Conservation (phyloP, 257 asterid genomes). For the Salvia miltiorrhiza region DNA sequence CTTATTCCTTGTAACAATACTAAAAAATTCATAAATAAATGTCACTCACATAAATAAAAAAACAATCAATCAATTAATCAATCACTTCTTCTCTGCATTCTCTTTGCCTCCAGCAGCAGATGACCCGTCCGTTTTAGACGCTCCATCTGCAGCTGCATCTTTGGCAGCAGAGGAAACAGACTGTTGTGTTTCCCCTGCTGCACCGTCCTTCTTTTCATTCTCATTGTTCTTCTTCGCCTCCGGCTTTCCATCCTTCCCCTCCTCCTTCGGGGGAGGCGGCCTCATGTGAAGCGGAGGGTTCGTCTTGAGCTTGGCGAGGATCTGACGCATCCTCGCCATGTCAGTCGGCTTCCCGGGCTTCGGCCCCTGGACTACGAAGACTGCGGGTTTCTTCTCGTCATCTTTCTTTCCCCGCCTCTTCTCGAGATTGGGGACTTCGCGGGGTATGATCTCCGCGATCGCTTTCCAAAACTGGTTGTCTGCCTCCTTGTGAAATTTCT, state of each 20-base stretch:
- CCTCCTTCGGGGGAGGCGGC: slow-evolving; percentile 59
- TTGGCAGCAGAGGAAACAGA: slow-evolving; percentile 24
- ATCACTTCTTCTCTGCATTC: slow-evolving; percentile 30
- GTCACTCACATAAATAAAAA: slow-evolving; percentile 5
- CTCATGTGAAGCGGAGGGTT: slow-evolving; percentile 91
- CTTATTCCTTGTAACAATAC: too few species aligned
- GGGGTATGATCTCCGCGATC: slow-evolving; percentile 80
- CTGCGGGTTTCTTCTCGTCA: slow-evolving; percentile 65
- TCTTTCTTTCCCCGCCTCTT: slow-evolving; percentile 74
- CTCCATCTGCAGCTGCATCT: slow-evolving; percentile 11
- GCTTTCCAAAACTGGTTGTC: slow-evolving; percentile 84
- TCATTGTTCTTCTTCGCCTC: background rate
- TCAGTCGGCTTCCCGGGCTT: slow-evolving; percentile 97
- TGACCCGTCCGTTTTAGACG: slow-evolving; percentile 32
- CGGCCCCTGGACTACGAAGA: slow-evolving; percentile 80
- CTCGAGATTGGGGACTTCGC: slow-evolving; percentile 80
- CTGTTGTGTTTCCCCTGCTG: background rate
- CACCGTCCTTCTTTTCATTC: slow-evolving; percentile 22
- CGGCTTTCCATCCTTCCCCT: slow-evolving; percentile 24
- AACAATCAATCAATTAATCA: slow-evolving; percentile 8
- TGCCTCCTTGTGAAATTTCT: slow-evolving; percentile 93
- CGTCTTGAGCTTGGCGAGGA: slow-evolving; percentile 71
- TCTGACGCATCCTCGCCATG: slow-evolving; percentile 80
- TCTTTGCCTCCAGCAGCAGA: slow-evolving; percentile 28
- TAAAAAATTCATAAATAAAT: background rate